A percentile compares a stretch with the other conserved stretches of the same genome.
Conservation (phyloP, 2,329 filamentous ascomycete species). For the Truncatella angustata region DNA sequence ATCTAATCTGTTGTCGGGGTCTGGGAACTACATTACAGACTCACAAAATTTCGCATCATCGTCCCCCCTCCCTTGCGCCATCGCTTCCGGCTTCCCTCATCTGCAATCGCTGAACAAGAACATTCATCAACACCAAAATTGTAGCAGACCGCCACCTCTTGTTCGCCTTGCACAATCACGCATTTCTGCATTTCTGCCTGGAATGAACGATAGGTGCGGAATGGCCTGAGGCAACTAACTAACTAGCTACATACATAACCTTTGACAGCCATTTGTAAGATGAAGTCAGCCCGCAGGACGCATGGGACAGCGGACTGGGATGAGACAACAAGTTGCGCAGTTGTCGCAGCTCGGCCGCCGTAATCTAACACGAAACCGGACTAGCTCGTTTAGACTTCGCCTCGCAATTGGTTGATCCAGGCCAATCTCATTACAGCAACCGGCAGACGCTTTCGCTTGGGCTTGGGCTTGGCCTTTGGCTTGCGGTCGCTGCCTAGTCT, state of each 20-base stretch:
- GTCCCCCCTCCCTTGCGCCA: no score
- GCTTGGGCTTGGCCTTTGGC: not conserved
- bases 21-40: no score
- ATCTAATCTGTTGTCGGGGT: no score
- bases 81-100: not conserved
- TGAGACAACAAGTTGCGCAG: conserved; percentile 7
- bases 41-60: no score
- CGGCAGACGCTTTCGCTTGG: not conserved
- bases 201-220: not conserved
- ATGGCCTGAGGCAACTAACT: conserved; percentile 7
- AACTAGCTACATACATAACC: not conserved
- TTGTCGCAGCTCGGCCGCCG: conserved; percentile 10
- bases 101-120: no score
- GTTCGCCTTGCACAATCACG: not conserved
- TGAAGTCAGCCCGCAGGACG: conserved; percentile 4
- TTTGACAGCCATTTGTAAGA: conserved; percentile 2
- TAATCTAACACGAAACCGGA: not conserved
- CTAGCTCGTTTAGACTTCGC: not conserved
- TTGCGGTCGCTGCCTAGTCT: not conserved
- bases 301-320: not conserved
- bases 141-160: not conserved
- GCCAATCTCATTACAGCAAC: not conserved
- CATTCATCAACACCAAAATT: not conserved
- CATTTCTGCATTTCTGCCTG: not conserved
- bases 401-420: not conserved